Conservation (phyloP, 371 early-diverging fungal species). For the Mortierella sp. region DNA sequence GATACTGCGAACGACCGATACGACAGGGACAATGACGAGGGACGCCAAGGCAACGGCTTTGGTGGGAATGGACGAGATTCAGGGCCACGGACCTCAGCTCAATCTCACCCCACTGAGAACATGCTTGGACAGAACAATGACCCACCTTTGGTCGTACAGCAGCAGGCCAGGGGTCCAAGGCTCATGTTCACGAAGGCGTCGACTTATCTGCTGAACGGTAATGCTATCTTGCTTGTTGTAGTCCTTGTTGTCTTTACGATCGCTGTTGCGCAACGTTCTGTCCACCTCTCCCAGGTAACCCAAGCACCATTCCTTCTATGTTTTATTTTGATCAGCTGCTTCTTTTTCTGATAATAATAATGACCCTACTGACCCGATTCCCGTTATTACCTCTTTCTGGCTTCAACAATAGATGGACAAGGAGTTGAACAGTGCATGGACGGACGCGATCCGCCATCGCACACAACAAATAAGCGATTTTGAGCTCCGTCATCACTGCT, state of each 20-base stretch:
- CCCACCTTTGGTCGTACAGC: conserved; percentile 21
- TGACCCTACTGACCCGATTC: neutral
- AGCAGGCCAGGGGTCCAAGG: conserved; percentile 30
- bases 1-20: conserved; percentile 1
- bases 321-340: conserved; percentile 3
- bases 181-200: conserved; percentile 43
- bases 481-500: conserved; percentile 42
- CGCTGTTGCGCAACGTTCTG: conserved; percentile 29
- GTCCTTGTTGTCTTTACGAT: conserved; percentile 16
- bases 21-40: conserved; percentile 20
- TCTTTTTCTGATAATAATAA: conserved; percentile 15
- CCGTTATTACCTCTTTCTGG: neutral
- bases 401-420: conserved; percentile 27
- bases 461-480: conserved; percentile 31
- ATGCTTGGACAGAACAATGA: conserved; percentile 25
- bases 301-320: neutral
- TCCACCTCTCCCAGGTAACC: conserved; percentile 34
- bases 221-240: conserved; percentile 19
- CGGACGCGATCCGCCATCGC: conserved; percentile 15
- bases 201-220: conserved; percentile 29
- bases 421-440: conserved; percentile 38
- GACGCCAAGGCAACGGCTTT: conserved; percentile 19
- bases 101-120: conserved; percentile 14
- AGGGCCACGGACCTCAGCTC: conserved; percentile 27
- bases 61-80: conserved; percentile 34